Base-by-base conservation (phyloP, 208 protist species). In the Phytomonas francai region DNA sequence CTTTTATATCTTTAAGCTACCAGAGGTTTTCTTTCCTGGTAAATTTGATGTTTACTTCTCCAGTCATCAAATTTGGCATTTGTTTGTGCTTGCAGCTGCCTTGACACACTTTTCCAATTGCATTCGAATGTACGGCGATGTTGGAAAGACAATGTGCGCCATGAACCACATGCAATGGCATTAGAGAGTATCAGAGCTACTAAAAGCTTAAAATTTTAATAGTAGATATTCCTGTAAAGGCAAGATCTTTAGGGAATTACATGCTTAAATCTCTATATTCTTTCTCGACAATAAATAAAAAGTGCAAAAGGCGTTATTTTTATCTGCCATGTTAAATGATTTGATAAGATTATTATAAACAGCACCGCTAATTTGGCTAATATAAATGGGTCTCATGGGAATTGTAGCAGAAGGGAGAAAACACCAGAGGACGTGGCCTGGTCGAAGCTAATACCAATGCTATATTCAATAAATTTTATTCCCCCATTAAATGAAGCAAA, bases 61-160 rank as follows among this genome's bases (percentile, higher is more conserved):
- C 2, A 87, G 78, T 60, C 89, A 94, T 58, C 84, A 94, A 57
- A 84, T 94, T 30, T 94, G 84, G 84, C 89, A 94, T 66, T 39
- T 82, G n/a, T 91, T 87, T 62, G 87, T 94, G 34, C 68, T 94
- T n/a, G 73, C 72, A 19, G 89, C 89, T 0, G 84, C 87, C 1
- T 63, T 88, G 31, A 86, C 82, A 22, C 87, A 93, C 65, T 93
- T 89, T 42, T 83, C 76, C 62, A 94, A 90, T 65, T 79, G 79
- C 61, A 74, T 80, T 3, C 60, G 62, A 56, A 91, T 94, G 81
- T 91, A 89, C 59, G 33, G 72, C 12, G 83, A 87, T 39, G 71
- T 81, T n/a, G 54, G 66, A 19, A 59, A 28, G 6, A 73, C 87
- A 28, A 68, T 73, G 22, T 86, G 73, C 68, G 57, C 66, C 5